Evolutionary conservation across 2,329 filamentous ascomycete species (phyloP), one percentile per base, ranked within the genome.

Genomic region (Didymella arachidicola): DNA sequence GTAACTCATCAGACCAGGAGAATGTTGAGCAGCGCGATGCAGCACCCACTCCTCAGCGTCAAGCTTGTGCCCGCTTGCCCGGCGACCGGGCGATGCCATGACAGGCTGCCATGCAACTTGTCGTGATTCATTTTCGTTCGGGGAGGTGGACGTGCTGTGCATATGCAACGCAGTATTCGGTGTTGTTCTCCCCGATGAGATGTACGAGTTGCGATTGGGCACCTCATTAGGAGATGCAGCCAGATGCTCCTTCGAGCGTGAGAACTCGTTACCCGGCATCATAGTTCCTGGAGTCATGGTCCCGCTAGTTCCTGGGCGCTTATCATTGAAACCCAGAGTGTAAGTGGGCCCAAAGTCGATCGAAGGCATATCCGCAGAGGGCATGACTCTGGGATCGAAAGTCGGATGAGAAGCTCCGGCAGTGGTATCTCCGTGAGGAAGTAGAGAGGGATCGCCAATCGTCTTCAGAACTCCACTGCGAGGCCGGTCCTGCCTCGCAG

Each of bases 291-390:
- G 50, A 10, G 76, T 82, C 57, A 85, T 74, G 2, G 83, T 83
- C 43, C 83, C 83, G 46, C 82, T 83, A 1, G 84, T 86, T 41
- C 75, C 81, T n/a, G 86, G 84, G 8, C 84, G 82, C 65, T 80
- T 81, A 18, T 78, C 80, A 42, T 80, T 80, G 27, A 85, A 83
- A 60, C 80, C 80, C 57, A 92, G 89, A 59, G 90, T 89, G 67
- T 91, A 79, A 0, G 93, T 97, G 6, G 89, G 92, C 0, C 94
- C 94, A 77, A 97, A 97, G 74, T 97, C 89, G 62, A 97, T 86
- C 4, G 84, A 79, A 1, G 92, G 91, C 60, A 96, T 87, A 56
- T 86, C 83, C 25, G 26, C 41, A 11, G 85, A 81, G 14, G 65
- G 34, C 18, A 42, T 53, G 4, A 32, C 16, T 38, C n/a, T 54